Base-by-base conservation (phyloP, 2,329 filamentous ascomycete genomes). In the Pestalotiopsis sp. region DNA sequence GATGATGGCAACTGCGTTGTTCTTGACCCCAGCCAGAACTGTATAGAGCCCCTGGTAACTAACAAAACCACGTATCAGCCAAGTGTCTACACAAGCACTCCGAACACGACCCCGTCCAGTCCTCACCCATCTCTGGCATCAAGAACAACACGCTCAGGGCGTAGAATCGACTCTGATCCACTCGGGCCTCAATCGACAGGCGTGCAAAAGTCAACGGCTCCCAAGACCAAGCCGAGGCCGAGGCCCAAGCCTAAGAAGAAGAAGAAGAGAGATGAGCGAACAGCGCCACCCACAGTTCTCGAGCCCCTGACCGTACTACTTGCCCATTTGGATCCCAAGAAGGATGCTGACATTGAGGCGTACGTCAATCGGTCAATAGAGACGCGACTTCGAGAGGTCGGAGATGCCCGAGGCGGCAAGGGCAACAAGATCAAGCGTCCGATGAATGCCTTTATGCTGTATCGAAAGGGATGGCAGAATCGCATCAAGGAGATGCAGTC, bases 371-470 rank as follows among this genome's bases (percentile, higher is more conserved):
- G 95, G 64, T 83, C 92, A 10, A 80, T 83, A 1, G 90, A 93
- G 67, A 85, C 85, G 6, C 88, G 95, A 67, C 84, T 83, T 62
- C 81, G 83, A 66, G 94, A 97, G 78, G 89, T 91, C 10, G 86
- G 89, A 57, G 86, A 88, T 73, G 44, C 26, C 26, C 13, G 26
- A 22, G 35, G n/a, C n/a, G 87, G 89, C 67, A 93, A 90, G 74
- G 83, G 89, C 44, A 84, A 92, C 30, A 94, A 94, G 77, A 87
- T 98, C 72, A 94, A 95, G 74, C 87, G 96, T 38, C 94, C 96
- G 2, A 97, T 98, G 91, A 99, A 99, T 79, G 95, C 93, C 0
- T 99, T 98, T 82, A 97, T 99, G 92, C 84, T 99, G 64, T 99
- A 99, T 79, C 91, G 96, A 56, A 97, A 96, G 72, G 93, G 94